Evolutionary conservation across 2,329 filamentous ascomycete species (phyloP), one percentile per base, ranked within the genome.

Genomic region (Nemania sp.): DNA sequence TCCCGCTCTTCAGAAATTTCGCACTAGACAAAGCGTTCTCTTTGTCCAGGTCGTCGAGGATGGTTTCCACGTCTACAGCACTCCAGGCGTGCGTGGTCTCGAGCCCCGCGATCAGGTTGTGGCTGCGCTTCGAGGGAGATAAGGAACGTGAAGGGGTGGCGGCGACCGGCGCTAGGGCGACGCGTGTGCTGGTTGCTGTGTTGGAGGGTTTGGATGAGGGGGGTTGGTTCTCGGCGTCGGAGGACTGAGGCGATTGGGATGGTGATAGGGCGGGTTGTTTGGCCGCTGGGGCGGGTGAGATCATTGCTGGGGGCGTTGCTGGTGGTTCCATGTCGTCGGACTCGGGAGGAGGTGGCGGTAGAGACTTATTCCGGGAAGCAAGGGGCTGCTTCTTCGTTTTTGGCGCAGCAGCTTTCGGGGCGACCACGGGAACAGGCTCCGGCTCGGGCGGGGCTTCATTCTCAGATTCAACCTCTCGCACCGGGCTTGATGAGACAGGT

Each of bases 191-290:
- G 57, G 72, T 67, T 56, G 73, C 47, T 61, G 73, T 77, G 47
- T 75, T 76, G 2, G 79, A 75, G 1, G 80, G 81, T 48, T 78
- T 82, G 5, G 85, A 84, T 1, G 87, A 89, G 0, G 89, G 89
- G 1, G 88, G 88, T 42, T 82, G 84, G 62, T 93, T 93, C 69
- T 94, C 90, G 0, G 87, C 88, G 66, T 94, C 87, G 0, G 89
- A 92, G 1, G 88, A 87, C 62, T 90, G 88, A 0, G 86, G 86
- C 1, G 88, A 89, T 15, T 81, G 80, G 0, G 86, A 89, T 0
- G 84, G 86, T 0, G 83, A 83, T 5, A 82, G 62, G 1, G 72
- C 81, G 11, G 82, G 70, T 57, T 84, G 82, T 49, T 76, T 77
- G 9, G 80, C 77, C 5, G 77, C 75, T 1, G 75, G 73, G 0